Percentiles rank a stretch among this genome's conserved stretches.
phyloP scores from a whole-genome alignment of 2,329 filamentous ascomycete species.

The Tolypocladium capitatum region DNA sequence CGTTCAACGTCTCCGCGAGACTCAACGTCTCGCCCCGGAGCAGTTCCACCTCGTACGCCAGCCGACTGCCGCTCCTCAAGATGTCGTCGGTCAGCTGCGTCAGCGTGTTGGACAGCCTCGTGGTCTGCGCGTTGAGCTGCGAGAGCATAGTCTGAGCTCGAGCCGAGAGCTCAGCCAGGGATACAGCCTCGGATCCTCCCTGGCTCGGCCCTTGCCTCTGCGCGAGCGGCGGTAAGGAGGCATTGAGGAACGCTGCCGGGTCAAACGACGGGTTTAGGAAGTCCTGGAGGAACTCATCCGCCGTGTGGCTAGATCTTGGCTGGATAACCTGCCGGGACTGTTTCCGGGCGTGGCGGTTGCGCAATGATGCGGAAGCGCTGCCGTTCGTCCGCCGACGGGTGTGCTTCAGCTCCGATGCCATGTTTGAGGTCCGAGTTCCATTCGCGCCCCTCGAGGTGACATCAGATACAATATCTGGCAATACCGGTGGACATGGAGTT shows the following conservation, averaged over 20 bases:
- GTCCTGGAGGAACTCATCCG: constrained; percentile 59
- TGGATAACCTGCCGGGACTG: constrained; percentile 23
- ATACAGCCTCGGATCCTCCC: constrained; percentile 26
- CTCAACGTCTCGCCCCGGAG: constrained; percentile 75
- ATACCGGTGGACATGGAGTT: background rate
- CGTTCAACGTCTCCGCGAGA: constrained; percentile 65
- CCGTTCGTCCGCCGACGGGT: constrained; percentile 35
- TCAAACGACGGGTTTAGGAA: constrained; percentile 72
- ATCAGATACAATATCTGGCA: background rate
- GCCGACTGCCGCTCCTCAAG: constrained; percentile 68
- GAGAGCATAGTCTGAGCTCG: constrained; percentile 77
- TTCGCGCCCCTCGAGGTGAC: background rate
- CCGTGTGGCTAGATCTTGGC: constrained; percentile 47
- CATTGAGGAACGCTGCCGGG: constrained; percentile 73
- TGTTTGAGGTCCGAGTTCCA: constrained; percentile 2
- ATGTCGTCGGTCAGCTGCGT: constrained; percentile 94
- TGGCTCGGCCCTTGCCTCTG: constrained; percentile 19
- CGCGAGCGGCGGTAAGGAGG: constrained; percentile 56
- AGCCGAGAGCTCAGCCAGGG: constrained; percentile 63
- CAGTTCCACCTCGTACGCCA: constrained; percentile 92
- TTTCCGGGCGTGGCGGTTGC: constrained; percentile 28
- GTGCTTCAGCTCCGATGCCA: constrained; percentile 18
- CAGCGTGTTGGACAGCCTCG: constrained; percentile 65
- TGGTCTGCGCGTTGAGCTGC: constrained; percentile 78
- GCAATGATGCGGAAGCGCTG: constrained; percentile 22